A percentile compares a stretch with the other conserved stretches of the same genome.
Evolutionary conservation across 2,329 filamentous ascomycete genomes (phyloP).

Genomic region (Corinectria fuckeliana): DNA sequence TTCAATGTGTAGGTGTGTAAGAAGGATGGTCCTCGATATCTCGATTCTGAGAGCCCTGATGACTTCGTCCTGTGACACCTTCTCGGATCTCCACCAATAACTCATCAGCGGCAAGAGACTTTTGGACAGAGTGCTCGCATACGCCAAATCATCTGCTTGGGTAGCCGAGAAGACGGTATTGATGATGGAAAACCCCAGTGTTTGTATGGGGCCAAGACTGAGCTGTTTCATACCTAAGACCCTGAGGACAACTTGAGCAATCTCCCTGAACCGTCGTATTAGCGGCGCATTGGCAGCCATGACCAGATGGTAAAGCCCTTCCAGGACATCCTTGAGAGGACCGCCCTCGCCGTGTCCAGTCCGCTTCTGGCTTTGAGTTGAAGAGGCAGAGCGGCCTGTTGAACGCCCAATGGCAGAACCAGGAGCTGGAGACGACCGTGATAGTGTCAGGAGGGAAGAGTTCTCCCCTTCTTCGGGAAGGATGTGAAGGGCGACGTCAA

Average conservation of each 20-base stretch:
- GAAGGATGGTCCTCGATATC: constrained; percentile 75
- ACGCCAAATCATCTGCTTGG: constrained; percentile 70
- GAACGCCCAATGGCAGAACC: constrained; percentile 39
- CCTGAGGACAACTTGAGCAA: constrained; percentile 63
- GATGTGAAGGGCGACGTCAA: constrained; percentile 63
- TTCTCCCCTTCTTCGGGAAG: constrained; percentile 49
- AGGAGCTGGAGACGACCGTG: constrained; percentile 57
- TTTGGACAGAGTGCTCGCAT: constrained; percentile 66
- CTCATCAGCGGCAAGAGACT: constrained; percentile 74
- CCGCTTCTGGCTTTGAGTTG: constrained; percentile 41
- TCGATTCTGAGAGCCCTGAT: constrained; percentile 74
- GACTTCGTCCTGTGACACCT: constrained; percentile 64
- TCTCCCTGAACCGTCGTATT: constrained; percentile 57
- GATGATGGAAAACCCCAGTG: constrained; percentile 76
- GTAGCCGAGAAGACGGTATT: constrained; percentile 72
- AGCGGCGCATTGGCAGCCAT: constrained; percentile 73
- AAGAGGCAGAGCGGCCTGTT: constrained; percentile 39
- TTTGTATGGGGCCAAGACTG: constrained; percentile 69
- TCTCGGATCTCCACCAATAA: constrained; percentile 79
- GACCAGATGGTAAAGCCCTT: constrained; percentile 70
- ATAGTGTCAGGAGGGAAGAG: constrained; percentile 43
- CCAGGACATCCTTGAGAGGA: constrained; percentile 52
- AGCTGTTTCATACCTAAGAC: constrained; percentile 66
- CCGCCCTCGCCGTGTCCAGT: constrained; percentile 40
- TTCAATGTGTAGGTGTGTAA: constrained; percentile 69